Percentiles rank a stretch among this genome's conserved stretches.
Evolutionary conservation across 306 rosid species (phyloP).

Genomic region (Cyamopsis tetragonoloba): DNA sequence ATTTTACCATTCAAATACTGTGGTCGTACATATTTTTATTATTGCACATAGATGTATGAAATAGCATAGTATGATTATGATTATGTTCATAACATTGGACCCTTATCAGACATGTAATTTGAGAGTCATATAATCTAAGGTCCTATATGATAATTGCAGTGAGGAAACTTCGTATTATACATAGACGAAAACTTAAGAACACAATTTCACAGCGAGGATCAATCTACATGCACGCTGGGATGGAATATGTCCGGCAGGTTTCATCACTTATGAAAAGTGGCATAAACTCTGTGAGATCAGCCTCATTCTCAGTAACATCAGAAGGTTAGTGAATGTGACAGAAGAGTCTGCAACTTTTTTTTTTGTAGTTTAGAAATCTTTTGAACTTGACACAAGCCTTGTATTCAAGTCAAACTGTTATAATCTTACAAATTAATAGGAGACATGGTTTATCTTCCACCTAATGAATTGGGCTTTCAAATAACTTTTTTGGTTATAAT

Average conservation of each 20-base stretch:
- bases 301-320: slow-evolving; percentile 41
- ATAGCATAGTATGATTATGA: not conserved
- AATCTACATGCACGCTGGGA: slow-evolving; percentile 73
- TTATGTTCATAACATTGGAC: not conserved
- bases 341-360: slow-evolving; percentile 3
- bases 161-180: slow-evolving; percentile 77
- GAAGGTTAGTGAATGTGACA: slow-evolving; percentile 59
- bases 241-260: slow-evolving; percentile 67
- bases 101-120: slow-evolving; percentile 4
- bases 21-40: not conserved
- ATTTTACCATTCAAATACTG: not conserved
- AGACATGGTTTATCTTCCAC: not conserved
- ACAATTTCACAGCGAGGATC: slow-evolving; percentile 77
- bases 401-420: not conserved
- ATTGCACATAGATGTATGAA: not conserved
- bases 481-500: not conserved
- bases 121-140: slow-evolving; percentile 14
- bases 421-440: not conserved
- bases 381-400: slow-evolving; percentile 6
- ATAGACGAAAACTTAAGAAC: slow-evolving; percentile 63
- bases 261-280: slow-evolving; percentile 72
- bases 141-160: slow-evolving; percentile 47
- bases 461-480: slow-evolving; percentile 2
- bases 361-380: slow-evolving; percentile 4
- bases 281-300: slow-evolving; percentile 59